Conservation (phyloP, 2,329 filamentous ascomycete species). For the Colletotrichum sp. region DNA sequence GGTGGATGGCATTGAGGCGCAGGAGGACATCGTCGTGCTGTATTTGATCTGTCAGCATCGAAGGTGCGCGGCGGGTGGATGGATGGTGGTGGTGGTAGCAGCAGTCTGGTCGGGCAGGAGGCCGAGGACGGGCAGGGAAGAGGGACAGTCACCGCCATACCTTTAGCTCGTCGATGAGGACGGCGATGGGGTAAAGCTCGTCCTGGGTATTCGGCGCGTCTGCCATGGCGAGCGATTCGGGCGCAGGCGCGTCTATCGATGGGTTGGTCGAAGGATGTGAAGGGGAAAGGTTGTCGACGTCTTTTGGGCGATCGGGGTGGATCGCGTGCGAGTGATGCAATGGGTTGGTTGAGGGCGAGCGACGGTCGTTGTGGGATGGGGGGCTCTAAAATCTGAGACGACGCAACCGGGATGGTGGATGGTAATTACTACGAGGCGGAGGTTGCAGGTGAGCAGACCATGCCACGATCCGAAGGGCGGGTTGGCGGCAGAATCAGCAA, state of each 20-base stretch:
- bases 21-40: constrained; percentile 99
- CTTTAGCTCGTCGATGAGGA: constrained; percentile 99
- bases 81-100: constrained; percentile 11
- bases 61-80: constrained; percentile 20
- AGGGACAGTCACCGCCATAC: constrained; percentile 53
- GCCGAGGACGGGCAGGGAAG: background rate
- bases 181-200: constrained; percentile 99
- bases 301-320: constrained; percentile 26
- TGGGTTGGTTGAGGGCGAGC: constrained; percentile 23
- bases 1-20: constrained; percentile 97
- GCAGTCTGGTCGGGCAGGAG: background rate
- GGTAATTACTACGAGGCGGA: constrained; percentile 7
- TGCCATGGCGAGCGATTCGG: constrained; percentile 71
- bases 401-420: constrained; percentile 18
- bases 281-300: constrained; percentile 6
- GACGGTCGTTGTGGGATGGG: constrained; percentile 20
- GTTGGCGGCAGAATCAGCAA: constrained; percentile 4
- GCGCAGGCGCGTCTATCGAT: constrained; percentile 34
- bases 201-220: constrained; percentile 90
- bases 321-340: constrained; percentile 35
- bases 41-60: constrained; percentile 29
- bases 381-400: constrained; percentile 23
- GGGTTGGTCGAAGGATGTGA: constrained; percentile 5
- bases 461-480: constrained; percentile 15
- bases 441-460: constrained; percentile 15